Conservation (phyloP, 2,329 filamentous ascomycete species). For the Bipolaris bicolor region DNA sequence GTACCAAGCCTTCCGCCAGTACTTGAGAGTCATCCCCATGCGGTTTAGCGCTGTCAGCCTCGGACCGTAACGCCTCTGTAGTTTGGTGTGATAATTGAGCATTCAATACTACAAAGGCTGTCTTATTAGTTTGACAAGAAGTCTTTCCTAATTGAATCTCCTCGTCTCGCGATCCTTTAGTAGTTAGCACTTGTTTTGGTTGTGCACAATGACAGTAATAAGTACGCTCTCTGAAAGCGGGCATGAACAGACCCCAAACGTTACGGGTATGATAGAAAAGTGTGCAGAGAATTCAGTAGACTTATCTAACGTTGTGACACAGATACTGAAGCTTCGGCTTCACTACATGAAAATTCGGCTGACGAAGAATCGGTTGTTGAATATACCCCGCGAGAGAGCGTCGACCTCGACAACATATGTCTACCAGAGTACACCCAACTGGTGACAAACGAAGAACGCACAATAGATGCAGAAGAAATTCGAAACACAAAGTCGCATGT, state of each 20-base stretch:
- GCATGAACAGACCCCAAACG: not conserved
- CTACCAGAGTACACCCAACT: slow-evolving; percentile 30
- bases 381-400: slow-evolving; percentile 12
- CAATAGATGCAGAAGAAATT: slow-evolving; percentile 25
- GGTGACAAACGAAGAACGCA: slow-evolving; percentile 18
- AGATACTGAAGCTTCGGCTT: not conserved
- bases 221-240: not conserved
- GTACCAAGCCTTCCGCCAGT: slow-evolving; percentile 4
- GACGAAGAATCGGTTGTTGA: not conserved
- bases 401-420: slow-evolving; percentile 26
- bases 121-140: not conserved
- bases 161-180: not conserved
- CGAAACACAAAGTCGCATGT: slow-evolving; percentile 18
- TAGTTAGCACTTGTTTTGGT: not conserved
- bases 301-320: not conserved
- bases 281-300: too few relatives aligned
- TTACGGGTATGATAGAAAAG: not conserved
- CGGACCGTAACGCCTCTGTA: not conserved
- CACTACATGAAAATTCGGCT: not conserved
- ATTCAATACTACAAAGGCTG: too few relatives aligned
- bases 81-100: not conserved
- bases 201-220: not conserved
- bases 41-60: slow-evolving; percentile 2
- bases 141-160: not conserved
- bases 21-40: slow-evolving; percentile 8